Percentiles rank a stretch among this genome's conserved stretches.
phyloP scores from a whole-genome alignment of 257 asterid species.

The Nicotiana tomentosiformis region DNA sequence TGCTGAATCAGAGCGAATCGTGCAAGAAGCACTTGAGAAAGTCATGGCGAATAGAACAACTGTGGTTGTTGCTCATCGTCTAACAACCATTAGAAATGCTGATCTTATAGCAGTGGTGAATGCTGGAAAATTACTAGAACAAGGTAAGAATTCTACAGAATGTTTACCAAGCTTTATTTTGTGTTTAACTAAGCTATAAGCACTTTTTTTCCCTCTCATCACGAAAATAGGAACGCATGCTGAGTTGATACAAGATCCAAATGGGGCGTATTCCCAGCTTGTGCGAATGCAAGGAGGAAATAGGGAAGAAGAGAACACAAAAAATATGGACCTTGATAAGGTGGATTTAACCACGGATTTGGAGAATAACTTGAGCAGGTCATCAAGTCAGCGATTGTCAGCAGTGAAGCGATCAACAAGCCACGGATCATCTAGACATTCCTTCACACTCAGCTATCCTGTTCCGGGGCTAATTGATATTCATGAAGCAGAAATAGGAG shows the following conservation, averaged over 20 bases:
- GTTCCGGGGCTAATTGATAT: conserved; percentile 31
- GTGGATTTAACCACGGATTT: conserved; percentile 9
- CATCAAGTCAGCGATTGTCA: conserved; percentile 48
- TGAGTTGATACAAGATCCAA: conserved; percentile 52
- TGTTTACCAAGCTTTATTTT: not conserved
- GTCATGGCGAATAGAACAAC: conserved; percentile 68
- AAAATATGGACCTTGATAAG: conserved; percentile 15
- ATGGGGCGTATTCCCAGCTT: conserved; percentile 68
- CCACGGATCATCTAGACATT: conserved; percentile 49
- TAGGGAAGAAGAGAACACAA: conserved; percentile 22
- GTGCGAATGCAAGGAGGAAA: conserved; percentile 59
- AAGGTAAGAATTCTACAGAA: conserved; percentile 32
- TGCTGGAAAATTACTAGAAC: conserved; percentile 59
- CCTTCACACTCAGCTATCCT: conserved; percentile 33
- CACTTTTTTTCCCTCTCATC: not conserved
- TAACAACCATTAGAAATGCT: conserved; percentile 72
- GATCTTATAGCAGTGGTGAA: conserved; percentile 75
- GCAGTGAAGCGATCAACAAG: conserved; percentile 44
- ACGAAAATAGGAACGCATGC: conserved; percentile 55
- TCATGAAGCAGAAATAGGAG: conserved; percentile 24
- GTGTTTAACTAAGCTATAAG: not conserved
- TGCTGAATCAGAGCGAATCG: conserved; percentile 65
- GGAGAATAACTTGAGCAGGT: conserved; percentile 35
- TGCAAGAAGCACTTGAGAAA: conserved; percentile 76
- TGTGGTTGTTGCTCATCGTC: conserved; percentile 77